Percentiles rank a stretch among this genome's conserved stretches.
Conservation (phyloP, 768 basidiomycete species). For the Tulasnella sp. region DNA sequence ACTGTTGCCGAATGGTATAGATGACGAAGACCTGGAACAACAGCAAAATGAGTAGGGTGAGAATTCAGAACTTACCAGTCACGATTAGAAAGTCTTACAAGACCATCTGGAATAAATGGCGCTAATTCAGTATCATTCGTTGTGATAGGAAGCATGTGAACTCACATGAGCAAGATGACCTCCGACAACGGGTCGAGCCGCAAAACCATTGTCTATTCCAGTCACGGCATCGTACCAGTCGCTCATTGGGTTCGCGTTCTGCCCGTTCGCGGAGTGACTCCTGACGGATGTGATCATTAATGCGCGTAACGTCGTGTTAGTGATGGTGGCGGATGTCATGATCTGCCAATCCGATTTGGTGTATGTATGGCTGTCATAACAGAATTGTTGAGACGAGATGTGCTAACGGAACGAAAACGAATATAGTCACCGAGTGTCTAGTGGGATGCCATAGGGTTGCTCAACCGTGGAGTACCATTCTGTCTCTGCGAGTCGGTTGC, state of each 20-base stretch:
- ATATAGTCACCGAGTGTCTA: not conserved
- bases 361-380: not conserved
- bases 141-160: not conserved
- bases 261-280: not conserved
- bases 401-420: not conserved
- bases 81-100: no score
- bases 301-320: not conserved
- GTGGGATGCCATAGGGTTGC: not conserved
- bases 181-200: constrained; percentile 6
- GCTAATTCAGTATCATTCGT: no score
- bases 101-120: no score
- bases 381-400: no score
- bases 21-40: no score
- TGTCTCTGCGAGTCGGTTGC: not conserved
- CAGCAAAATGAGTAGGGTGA: no score
- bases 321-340: constrained; percentile 11
- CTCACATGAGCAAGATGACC: constrained; percentile 6
- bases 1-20: no score
- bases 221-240: not conserved
- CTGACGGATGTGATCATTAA: constrained; percentile 13
- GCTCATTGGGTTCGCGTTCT: not conserved
- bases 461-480: not conserved
- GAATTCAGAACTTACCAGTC: no score
- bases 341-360: constrained; percentile 18
- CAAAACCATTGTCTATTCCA: not conserved